phyloP scores from a whole-genome alignment of 768 basidiomycete genomes.

The Tephrocybe sp. region DNA sequence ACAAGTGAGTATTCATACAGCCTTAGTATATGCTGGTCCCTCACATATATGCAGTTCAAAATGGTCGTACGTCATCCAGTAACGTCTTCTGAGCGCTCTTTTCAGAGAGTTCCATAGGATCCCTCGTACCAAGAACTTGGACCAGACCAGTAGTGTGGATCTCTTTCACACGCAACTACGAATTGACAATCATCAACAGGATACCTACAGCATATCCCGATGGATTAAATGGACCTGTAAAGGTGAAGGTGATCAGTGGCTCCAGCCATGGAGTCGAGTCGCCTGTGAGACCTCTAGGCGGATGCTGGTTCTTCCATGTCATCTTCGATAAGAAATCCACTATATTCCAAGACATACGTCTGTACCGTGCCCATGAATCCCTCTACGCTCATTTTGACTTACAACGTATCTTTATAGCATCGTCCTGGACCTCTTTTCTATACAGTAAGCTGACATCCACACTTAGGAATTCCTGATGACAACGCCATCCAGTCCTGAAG shows the following conservation, averaged over 20 bases:
- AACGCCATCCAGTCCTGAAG: conserved; percentile 49
- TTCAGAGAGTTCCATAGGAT: conserved; percentile 37
- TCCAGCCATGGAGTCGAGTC: conserved; percentile 84
- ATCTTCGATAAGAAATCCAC: conserved; percentile 60
- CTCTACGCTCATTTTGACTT: background rate
- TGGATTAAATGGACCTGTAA: conserved; percentile 64
- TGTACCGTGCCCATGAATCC: conserved; percentile 31
- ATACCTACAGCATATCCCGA: conserved; percentile 75
- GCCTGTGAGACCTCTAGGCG: conserved; percentile 87
- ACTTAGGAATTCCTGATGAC: background rate
- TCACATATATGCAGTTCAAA: conserved; percentile 52
- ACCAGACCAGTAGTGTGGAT: conserved; percentile 51
- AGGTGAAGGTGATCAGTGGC: conserved; percentile 86
- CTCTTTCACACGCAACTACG: background rate
- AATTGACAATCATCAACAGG: conserved; percentile 29
- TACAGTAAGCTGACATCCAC: conserved; percentile 56
- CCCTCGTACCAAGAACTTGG: conserved; percentile 84
- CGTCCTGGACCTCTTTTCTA: conserved; percentile 88
- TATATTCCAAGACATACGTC: conserved; percentile 84
- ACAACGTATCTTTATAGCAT: conserved; percentile 41
- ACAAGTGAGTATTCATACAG: conserved; percentile 35
- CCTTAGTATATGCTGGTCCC: conserved; percentile 15
- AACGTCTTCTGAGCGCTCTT: background rate
- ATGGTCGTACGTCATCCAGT: conserved; percentile 51
- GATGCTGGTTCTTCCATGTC: conserved; percentile 91